Conservation (phyloP, 108 stramenopile species). For the Asterionellopsis glacialis region DNA sequence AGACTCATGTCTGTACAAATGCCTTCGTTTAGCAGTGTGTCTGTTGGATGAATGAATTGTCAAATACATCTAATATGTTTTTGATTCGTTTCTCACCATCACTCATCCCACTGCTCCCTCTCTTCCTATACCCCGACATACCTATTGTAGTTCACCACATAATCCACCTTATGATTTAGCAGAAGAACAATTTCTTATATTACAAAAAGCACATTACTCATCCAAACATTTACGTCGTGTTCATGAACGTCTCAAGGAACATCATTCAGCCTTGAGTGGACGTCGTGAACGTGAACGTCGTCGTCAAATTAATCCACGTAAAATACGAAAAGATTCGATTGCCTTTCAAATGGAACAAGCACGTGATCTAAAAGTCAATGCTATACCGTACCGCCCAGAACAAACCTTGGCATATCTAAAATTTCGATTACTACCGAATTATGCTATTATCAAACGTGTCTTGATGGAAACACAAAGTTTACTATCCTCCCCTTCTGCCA, state of each 20-base stretch:
- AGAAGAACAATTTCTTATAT: slow-evolving; percentile 9
- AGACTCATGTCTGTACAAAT: too few relatives aligned
- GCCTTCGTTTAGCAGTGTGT: too few relatives aligned
- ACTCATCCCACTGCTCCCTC: too few relatives aligned
- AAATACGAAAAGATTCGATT: background rate
- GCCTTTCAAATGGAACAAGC: background rate
- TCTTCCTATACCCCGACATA: too few relatives aligned
- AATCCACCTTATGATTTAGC: slow-evolving; percentile 15
- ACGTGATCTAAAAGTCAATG: slow-evolving; percentile 13
- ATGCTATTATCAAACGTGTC: slow-evolving; percentile 54
- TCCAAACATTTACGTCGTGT: slow-evolving; percentile 33
- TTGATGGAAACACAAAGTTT: slow-evolving; percentile 60
- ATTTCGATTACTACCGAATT: slow-evolving; percentile 64
- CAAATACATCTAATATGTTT: too few relatives aligned
- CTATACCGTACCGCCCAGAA: slow-evolving; percentile 63
- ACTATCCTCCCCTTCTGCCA: slow-evolving; percentile 22
- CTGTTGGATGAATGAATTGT: too few relatives aligned
- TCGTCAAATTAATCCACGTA: background rate
- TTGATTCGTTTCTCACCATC: too few relatives aligned
- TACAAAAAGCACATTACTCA: slow-evolving; percentile 21
- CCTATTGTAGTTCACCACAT: background rate
- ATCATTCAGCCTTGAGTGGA: slow-evolving; percentile 6
- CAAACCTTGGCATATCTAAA: slow-evolving; percentile 53
- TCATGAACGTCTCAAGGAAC: slow-evolving; percentile 20
- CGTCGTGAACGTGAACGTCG: slow-evolving; percentile 36